phyloP scores from a whole-genome alignment of 2,329 filamentous ascomycete genomes.

The Nemania serpens region DNA sequence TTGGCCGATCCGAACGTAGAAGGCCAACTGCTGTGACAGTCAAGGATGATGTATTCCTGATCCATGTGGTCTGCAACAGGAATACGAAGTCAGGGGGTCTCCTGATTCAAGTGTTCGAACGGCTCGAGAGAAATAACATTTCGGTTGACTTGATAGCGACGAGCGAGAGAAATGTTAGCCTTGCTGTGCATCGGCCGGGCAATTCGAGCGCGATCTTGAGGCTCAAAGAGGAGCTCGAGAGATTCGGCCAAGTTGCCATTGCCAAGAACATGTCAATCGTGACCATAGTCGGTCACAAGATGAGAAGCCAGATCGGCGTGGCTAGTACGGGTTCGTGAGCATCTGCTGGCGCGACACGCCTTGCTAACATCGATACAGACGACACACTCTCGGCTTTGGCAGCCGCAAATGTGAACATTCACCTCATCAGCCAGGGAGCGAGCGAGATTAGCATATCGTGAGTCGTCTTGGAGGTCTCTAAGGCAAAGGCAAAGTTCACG shows the following conservation, averaged over 20 bases:
- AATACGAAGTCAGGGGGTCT: conserved; percentile 40
- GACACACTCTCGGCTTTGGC: conserved; percentile 38
- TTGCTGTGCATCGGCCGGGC: conserved; percentile 37
- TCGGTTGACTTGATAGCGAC: conserved; percentile 38
- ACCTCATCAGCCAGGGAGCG: conserved; percentile 40
- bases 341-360: background rate
- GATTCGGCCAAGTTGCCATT: conserved; percentile 37
- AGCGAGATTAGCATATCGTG: conserved; percentile 41
- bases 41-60: conserved; percentile 38
- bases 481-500: background rate
- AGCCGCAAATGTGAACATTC: conserved; percentile 36
- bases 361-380: conserved; percentile 27
- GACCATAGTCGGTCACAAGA: conserved; percentile 39
- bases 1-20: conserved; percentile 37
- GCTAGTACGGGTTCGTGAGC: conserved; percentile 33
- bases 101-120: conserved; percentile 37
- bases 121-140: conserved; percentile 39
- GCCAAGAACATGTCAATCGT: conserved; percentile 38
- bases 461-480: conserved; percentile 2
- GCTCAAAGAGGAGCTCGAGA: conserved; percentile 37
- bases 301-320: conserved; percentile 40
- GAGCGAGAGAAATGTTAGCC: conserved; percentile 40
- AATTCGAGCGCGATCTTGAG: conserved; percentile 30
- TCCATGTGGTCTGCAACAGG: conserved; percentile 39
- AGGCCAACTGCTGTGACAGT: conserved; percentile 39